Evolutionary conservation across 306 rosid genomes (phyloP), one percentile per base, ranked within the genome.

Genomic region (Ormosia semicastrata): DNA sequence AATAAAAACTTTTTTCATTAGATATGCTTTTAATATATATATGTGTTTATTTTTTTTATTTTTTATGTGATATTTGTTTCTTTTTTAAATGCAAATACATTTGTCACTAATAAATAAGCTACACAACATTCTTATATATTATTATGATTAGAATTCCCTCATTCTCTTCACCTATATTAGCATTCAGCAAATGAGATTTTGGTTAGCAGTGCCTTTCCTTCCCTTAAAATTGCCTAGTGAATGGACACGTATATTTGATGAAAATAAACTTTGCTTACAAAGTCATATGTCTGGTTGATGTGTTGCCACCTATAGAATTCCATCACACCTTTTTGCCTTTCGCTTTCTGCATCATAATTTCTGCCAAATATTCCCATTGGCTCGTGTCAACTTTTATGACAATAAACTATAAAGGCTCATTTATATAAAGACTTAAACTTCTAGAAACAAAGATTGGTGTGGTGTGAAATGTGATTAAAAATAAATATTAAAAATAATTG

Each of bases 261-360:
- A 14, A 39, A 43, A 7, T 36, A 24, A 33, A 7, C 14, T 71
- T 66, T 69, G 60, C 92, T 86, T 82, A 89, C 94, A 46, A 76
- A 91, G 15, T 89, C 88, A 14, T 76, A 79, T 2, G 91, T 89
- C 18, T 91, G 94, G 74, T 89, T 70, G 10, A 91, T 84, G 78
- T 89, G 94, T 59, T 88, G 89, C 76, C 79, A 15, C 15, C 83
- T 74, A 4, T 91, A 91, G 54, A 91, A 89, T 46, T 91, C 92
- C 77, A 88, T 90, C 30, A 91, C 95, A 0, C 71, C 56, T 71
- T 78, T 81, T 30, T 88, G 93, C 78, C 95, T 88, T 44, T 88
- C 93, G 8, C 82, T 89, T 67, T 89, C 90, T 2, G 90, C 92
- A 11, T 88, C 74, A 30, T 89, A 91, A 53, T 88, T 90, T 80